Evolutionary conservation across 208 protist genomes (phyloP).

Genomic region (Wallacemonas sp.): DNA sequence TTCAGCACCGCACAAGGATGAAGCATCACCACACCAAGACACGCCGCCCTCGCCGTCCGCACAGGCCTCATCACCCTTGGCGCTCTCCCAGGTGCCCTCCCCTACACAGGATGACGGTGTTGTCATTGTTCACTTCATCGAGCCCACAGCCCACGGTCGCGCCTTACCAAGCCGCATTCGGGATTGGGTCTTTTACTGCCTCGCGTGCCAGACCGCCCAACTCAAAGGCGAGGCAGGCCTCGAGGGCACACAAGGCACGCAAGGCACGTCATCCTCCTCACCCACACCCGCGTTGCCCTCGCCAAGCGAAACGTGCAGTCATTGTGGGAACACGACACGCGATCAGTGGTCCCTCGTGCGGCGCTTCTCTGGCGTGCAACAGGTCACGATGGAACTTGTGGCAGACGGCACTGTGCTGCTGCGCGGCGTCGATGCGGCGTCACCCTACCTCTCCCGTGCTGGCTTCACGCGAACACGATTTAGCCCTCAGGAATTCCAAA

Average conservation of each 20-base stretch:
- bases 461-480: constrained; percentile 75
- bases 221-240: constrained; percentile 58
- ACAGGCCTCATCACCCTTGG: constrained; percentile 5
- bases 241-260: background rate
- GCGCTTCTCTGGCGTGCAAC: constrained; percentile 43
- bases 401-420: constrained; percentile 76
- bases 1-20: no score
- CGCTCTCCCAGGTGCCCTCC: constrained; percentile 10
- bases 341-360: constrained; percentile 66
- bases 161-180: constrained; percentile 70
- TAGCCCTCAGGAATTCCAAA: constrained; percentile 11
- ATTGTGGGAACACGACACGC: constrained; percentile 40
- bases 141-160: constrained; percentile 27
- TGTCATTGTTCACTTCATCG: constrained; percentile 66
- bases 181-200: constrained; percentile 77
- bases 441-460: constrained; percentile 68
- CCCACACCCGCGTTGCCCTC: background rate
- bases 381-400: constrained; percentile 76
- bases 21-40: background rate
- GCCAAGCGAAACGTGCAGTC: constrained; percentile 30
- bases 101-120: constrained; percentile 54
- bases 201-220: constrained; percentile 39
- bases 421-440: constrained; percentile 60
- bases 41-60: background rate
- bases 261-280: background rate